A percentile compares a stretch with the other conserved stretches of the same genome.
phyloP scores from a whole-genome alignment of 306 rosid species.

The Trichosanthes cucumerina region DNA sequence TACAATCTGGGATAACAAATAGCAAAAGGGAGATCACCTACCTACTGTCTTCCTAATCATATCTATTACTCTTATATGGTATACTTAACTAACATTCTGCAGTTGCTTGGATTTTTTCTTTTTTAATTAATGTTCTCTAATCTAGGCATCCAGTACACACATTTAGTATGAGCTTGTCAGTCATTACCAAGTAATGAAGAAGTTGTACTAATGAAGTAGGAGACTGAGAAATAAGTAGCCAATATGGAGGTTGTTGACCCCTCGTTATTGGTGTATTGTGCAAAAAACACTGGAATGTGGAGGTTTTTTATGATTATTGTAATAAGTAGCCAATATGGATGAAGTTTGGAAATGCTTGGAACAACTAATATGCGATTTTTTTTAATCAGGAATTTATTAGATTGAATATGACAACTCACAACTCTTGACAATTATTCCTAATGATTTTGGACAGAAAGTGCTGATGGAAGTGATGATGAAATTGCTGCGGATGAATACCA shows the following conservation, averaged over 20 bases:
- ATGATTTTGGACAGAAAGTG: conserved; percentile 33
- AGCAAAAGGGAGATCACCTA: not conserved
- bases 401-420: not conserved
- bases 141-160: not conserved
- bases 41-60: not conserved
- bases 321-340: not conserved
- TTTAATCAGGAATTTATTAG: not conserved
- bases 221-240: not conserved
- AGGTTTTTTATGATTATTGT: not conserved
- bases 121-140: not conserved
- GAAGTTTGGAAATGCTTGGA: not conserved
- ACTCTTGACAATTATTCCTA: not conserved
- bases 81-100: not conserved
- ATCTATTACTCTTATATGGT: not conserved
- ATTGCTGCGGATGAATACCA: conserved; percentile 31
- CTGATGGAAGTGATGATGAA: conserved; percentile 74
- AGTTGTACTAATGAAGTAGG: not conserved
- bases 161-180: not conserved
- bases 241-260: not conserved
- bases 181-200: not conserved
- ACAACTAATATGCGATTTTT: not conserved
- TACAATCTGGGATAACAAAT: not conserved
- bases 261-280: not conserved
- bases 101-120: not conserved
- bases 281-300: not conserved